phyloP scores from a whole-genome alignment of 2,329 filamentous ascomycete species.

The Helotiales sp. region DNA sequence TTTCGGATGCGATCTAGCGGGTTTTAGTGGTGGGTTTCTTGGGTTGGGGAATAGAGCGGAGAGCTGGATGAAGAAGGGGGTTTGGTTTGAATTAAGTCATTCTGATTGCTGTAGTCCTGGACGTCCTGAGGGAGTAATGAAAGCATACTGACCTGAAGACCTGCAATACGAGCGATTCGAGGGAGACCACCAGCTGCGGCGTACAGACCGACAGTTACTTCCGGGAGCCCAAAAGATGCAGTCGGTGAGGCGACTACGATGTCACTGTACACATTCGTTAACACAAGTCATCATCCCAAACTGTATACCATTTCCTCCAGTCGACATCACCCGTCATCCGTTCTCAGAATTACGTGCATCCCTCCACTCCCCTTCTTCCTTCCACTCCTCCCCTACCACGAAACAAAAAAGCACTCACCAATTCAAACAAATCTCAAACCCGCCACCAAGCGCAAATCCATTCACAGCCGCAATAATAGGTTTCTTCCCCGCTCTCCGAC shows the following conservation, averaged over 20 bases:
- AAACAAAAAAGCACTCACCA: conserved; percentile 39
- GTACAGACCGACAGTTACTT: conserved; percentile 72
- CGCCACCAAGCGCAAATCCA: conserved; percentile 75
- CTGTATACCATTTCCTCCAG: neutral
- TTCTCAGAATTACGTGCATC: neutral
- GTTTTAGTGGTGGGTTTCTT: neutral
- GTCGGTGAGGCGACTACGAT: conserved; percentile 65
- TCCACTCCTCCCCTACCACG: no score
- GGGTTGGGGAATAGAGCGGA: no score
- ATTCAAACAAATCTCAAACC: conserved; percentile 72
- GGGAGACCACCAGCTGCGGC: conserved; percentile 74
- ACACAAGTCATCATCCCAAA: neutral
- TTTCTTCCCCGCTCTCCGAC: conserved; percentile 71
- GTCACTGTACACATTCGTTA: conserved; percentile 55
- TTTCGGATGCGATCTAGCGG: conserved; percentile 65
- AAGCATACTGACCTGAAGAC: conserved; percentile 55
- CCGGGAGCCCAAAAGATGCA: conserved; percentile 73
- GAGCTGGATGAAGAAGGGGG: no score
- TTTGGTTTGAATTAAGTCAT: no score
- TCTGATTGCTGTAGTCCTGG: no score
- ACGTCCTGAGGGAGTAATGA: no score
- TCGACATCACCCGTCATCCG: neutral
- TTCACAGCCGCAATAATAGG: conserved; percentile 81
- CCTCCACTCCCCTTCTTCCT: no score
- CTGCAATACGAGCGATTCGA: conserved; percentile 66